Evolutionary conservation across 257 asterid genomes (phyloP).

Genomic region (Galeopsis tetrahit): DNA sequence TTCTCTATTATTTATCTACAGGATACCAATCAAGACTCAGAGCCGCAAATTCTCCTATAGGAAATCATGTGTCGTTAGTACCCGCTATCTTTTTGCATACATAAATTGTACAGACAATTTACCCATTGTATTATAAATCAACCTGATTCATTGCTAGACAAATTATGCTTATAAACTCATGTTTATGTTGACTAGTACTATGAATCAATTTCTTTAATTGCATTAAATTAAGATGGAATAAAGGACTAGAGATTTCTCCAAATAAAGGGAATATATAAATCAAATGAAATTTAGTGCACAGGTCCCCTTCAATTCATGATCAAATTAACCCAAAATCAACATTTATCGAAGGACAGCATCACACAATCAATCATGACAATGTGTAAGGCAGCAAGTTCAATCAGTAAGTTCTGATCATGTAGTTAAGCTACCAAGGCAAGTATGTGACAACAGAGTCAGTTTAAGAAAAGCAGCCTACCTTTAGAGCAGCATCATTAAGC

Average conservation of each 20-base stretch:
- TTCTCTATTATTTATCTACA: not conserved
- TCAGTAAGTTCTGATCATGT: not conserved
- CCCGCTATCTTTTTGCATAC: not conserved
- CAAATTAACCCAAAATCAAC: not conserved
- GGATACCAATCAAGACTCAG: not conserved
- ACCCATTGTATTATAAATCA: not conserved
- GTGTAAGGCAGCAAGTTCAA: not conserved
- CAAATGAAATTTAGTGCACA: not conserved
- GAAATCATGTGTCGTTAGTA: not conserved
- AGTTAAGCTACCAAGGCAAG: slow-evolving; percentile 23
- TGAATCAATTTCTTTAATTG: not conserved
- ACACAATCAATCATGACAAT: slow-evolving; percentile 1
- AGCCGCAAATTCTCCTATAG: not conserved
- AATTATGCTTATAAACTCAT: not conserved
- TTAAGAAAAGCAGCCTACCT: slow-evolving; percentile 52
- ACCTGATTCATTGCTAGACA: not conserved
- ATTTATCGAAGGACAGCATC: not conserved
- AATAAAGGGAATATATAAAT: not conserved
- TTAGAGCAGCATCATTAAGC: slow-evolving; percentile 97
- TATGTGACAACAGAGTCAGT: slow-evolving; percentile 19
- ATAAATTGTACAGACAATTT: not conserved
- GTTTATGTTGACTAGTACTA: not conserved
- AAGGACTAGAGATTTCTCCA: not conserved
- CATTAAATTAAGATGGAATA: not conserved
- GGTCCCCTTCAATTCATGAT: not conserved